Evolutionary conservation across 495 filamentous ascomycete species (phyloP).

Genomic region (Neurospora discreta): DNA sequence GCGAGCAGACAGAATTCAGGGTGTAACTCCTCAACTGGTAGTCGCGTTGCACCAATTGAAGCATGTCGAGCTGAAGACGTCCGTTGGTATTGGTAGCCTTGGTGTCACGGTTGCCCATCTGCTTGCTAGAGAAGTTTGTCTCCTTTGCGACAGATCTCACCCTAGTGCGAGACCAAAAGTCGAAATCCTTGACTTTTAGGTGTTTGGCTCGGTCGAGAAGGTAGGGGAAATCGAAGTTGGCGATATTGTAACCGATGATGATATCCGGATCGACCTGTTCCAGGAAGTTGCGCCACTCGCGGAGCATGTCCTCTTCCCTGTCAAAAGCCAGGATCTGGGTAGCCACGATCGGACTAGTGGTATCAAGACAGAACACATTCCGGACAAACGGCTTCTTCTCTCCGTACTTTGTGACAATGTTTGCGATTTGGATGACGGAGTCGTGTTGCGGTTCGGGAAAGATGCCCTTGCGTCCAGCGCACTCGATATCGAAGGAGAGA

Average conservation of each 20-base stretch:
- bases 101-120: slow-evolving; percentile 95
- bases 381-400: slow-evolving; percentile 91
- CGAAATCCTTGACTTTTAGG: slow-evolving; percentile 63
- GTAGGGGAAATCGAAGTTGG: slow-evolving; percentile 98
- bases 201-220: slow-evolving; percentile 81
- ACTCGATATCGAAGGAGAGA: slow-evolving; percentile 97
- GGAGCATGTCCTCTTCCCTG: slow-evolving; percentile 74
- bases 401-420: slow-evolving; percentile 92
- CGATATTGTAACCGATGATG: slow-evolving; percentile 98
- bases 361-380: slow-evolving; percentile 92
- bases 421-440: slow-evolving; percentile 97
- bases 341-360: slow-evolving; percentile 84
- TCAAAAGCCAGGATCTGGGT: slow-evolving; percentile 81
- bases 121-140: slow-evolving; percentile 89
- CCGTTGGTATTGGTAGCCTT: slow-evolving; percentile 92
- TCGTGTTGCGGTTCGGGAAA: slow-evolving; percentile 89
- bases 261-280: slow-evolving; percentile 90
- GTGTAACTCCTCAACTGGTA: slow-evolving; percentile 95
- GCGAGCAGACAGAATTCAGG: slow-evolving; percentile 90
- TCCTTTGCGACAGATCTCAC: slow-evolving; percentile 57
- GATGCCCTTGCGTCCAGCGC: slow-evolving; percentile 91
- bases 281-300: slow-evolving; percentile 80
- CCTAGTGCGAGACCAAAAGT: slow-evolving; percentile 67
- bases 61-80: slow-evolving; percentile 81
- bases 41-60: slow-evolving; percentile 89